Conservation (phyloP, 2,329 filamentous ascomycete genomes). For the Clarireedia monteithiana region DNA sequence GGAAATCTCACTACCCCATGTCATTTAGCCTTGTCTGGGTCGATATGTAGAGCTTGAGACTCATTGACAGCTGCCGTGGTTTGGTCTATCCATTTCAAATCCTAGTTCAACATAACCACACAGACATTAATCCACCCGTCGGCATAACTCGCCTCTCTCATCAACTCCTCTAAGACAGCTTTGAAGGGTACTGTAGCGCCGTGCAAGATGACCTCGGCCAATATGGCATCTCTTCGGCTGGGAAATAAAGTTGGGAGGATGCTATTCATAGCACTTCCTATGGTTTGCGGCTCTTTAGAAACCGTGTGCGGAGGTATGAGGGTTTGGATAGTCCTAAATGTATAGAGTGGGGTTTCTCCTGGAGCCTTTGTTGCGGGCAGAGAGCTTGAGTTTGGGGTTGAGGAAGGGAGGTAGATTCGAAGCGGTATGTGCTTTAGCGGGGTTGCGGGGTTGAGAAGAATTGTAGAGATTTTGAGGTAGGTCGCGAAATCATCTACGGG, state of each 20-base stretch:
- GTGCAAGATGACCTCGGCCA: constrained; percentile 80
- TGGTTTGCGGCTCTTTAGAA: constrained; percentile 50
- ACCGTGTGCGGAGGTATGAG: constrained; percentile 48
- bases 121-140: constrained; percentile 89
- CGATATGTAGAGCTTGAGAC: too few species aligned
- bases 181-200: constrained; percentile 75
- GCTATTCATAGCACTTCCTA: constrained; percentile 70
- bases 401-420: constrained; percentile 75
- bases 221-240: constrained; percentile 71
- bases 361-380: constrained; percentile 27
- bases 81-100: neutral
- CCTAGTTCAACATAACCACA: constrained; percentile 49
- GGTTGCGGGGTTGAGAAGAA: constrained; percentile 67
- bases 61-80: too few species aligned
- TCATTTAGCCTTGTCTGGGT: too few species aligned
- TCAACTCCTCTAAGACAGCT: constrained; percentile 74
- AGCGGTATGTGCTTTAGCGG: constrained; percentile 79
- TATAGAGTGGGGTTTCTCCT: constrained; percentile 35
- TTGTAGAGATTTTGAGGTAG: constrained; percentile 68
- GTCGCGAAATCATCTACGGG: constrained; percentile 58
- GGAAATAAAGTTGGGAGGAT: constrained; percentile 80
- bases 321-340: constrained; percentile 68
- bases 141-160: constrained; percentile 75
- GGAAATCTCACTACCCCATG: too few species aligned
- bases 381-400: constrained; percentile 34